Evolutionary conservation across 2,329 filamentous ascomycete species (phyloP), one percentile per base, ranked within the genome.

Genomic region (Rachicladosporium sp.): DNA sequence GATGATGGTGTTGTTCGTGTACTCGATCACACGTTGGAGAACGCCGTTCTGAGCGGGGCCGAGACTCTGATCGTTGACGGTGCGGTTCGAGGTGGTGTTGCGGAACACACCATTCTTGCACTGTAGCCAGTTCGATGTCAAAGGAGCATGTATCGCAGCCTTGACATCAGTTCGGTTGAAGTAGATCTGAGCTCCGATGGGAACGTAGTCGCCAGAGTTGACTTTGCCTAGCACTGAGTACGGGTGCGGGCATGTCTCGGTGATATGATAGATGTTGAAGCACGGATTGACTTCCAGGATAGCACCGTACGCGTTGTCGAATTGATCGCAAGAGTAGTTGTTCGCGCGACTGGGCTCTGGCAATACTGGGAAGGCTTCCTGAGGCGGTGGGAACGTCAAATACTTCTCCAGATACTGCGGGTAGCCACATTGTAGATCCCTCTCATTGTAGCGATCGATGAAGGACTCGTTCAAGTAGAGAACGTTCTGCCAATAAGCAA

Each of bases 1-100:
- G 41, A 73, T 64, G 38, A 73, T 60, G 29, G 64, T 64, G 45
- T 70, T 69, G 52, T 71, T 70, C 2, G 67, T 70, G 33, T 54
- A 51, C 45, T 73, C 69, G 36, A 72, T 71, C 10, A 72, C 67
- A 34, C 58, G 60, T 39, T 63, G 56, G 2, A 73, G 57, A 8
- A 67, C 62, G 55, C 46, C 45, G 15, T 45, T 44, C 3, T 38
- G 12, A 59, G 46, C 64, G 1, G 66, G 64, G 21, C 60, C 58
- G 9, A 50, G 37, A 0, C 60, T 64, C 2, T 46, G 38, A 40
- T 69, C 66, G 3, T 47, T 47, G 3, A 42, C 45, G 6, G 36
- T 4, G 7, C 45, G 42, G 19, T 39, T 47, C 33, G 36, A 45
- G 11, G 50, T 54, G 7, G 46, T 11, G 19, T 40, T 37, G 21